phyloP scores from a whole-genome alignment of 2,329 filamentous ascomycete species.

The Daldinia sp. region DNA sequence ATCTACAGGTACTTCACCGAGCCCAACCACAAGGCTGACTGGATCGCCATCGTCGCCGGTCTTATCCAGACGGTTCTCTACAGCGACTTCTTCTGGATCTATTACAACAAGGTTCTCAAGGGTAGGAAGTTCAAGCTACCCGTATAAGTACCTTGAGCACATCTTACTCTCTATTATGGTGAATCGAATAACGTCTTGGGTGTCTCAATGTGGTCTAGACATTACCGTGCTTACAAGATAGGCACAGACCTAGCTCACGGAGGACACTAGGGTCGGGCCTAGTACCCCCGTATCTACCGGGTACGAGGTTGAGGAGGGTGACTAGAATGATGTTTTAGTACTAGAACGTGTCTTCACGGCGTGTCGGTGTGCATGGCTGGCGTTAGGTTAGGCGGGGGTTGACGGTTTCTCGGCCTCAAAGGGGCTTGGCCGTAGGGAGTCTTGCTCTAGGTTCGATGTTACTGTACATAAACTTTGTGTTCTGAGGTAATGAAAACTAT shows the following conservation, averaged over 20 bases:
- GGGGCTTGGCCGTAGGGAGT: slow-evolving; percentile 17
- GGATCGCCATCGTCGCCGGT: slow-evolving; percentile 87
- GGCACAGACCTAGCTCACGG: not conserved
- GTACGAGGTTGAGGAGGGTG: not conserved
- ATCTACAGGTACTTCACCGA: slow-evolving; percentile 88
- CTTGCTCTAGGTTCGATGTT: slow-evolving; percentile 21
- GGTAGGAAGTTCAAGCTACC: slow-evolving; percentile 88
- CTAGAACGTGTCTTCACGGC: slow-evolving; percentile 29
- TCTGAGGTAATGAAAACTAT: slow-evolving; percentile 27
- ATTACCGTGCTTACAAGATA: slow-evolving; percentile 5
- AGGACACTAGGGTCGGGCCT: not conserved
- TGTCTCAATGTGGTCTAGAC: not conserved
- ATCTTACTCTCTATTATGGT: not conserved
- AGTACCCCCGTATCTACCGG: slow-evolving; percentile 4
- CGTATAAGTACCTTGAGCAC: slow-evolving; percentile 60
- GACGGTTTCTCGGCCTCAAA: slow-evolving; percentile 26
- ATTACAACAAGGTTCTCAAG: slow-evolving; percentile 95
- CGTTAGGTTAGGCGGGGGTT: slow-evolving; percentile 35
- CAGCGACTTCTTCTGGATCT: slow-evolving; percentile 99
- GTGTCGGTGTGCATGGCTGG: slow-evolving; percentile 37
- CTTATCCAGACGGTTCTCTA: slow-evolving; percentile 94
- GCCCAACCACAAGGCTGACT: slow-evolving; percentile 75
- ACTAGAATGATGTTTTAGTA: slow-evolving; percentile 20
- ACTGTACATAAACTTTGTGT: slow-evolving; percentile 30
- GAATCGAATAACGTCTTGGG: not conserved